phyloP scores from a whole-genome alignment of 495 filamentous ascomycete genomes.

The Neurospora sp. region DNA sequence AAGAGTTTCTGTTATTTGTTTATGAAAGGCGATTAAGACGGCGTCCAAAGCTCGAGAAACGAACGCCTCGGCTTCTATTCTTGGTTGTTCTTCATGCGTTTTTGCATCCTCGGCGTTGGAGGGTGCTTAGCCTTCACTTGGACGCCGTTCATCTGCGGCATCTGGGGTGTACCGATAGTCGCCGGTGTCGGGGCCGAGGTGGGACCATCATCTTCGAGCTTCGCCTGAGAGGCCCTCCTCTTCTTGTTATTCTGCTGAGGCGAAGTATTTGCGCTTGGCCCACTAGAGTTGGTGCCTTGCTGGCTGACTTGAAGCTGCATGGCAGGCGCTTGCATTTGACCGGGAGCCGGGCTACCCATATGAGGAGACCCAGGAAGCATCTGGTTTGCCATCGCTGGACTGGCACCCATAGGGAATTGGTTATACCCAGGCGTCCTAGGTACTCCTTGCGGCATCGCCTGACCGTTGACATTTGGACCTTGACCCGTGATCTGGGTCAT shows the following conservation, averaged over 20 bases:
- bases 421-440: conserved; percentile 38
- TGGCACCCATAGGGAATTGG: conserved; percentile 44
- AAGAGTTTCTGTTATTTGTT: background rate
- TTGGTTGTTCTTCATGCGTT: conserved; percentile 33
- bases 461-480: conserved; percentile 30
- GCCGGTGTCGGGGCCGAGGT: conserved; percentile 36
- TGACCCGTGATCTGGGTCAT: conserved; percentile 32
- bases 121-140: conserved; percentile 32
- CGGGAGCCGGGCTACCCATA: conserved; percentile 46
- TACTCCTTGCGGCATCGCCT: conserved; percentile 27
- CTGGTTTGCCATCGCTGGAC: conserved; percentile 44
- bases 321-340: conserved; percentile 49
- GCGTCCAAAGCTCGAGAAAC: background rate
- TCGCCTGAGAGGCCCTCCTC: conserved; percentile 64
- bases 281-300: conserved; percentile 59
- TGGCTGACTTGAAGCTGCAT: conserved; percentile 68
- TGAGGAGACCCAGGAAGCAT: conserved; percentile 52
- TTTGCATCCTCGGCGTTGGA: conserved; percentile 36
- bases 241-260: conserved; percentile 72
- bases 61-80: conserved; percentile 4
- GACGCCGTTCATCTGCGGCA: conserved; percentile 40
- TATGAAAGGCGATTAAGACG: background rate
- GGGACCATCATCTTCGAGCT: conserved; percentile 55
- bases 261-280: conserved; percentile 73
- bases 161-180: conserved; percentile 28